These are phyloP conservation scores for Cystobasidium sp. DNA, from an alignment of 1,284 basidiomycete genomes.

Conservation along the genomic window DNA sequence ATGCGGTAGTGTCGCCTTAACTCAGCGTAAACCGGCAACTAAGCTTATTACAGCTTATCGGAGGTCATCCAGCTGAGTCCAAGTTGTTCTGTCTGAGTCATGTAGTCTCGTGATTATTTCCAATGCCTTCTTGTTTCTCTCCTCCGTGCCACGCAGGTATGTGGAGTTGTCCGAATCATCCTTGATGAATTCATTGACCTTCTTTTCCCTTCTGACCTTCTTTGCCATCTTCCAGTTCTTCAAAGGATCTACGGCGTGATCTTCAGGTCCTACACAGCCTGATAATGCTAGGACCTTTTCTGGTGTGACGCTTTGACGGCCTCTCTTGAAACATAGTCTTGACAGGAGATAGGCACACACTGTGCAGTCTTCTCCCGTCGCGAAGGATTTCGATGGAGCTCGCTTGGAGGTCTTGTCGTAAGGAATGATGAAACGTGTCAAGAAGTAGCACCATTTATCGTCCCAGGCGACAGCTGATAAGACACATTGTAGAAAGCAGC, in stretches of 20 bases:
- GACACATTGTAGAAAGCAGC: neutral
- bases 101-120: constrained; percentile 31
- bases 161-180: constrained; percentile 7
- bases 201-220: neutral
- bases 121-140: constrained; percentile 31
- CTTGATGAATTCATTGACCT: constrained; percentile 17
- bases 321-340: constrained; percentile 34
- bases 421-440: constrained; percentile 41
- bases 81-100: constrained; percentile 32
- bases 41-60: neutral
- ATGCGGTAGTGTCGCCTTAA: neutral
- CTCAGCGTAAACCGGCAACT: neutral
- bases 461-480: constrained; percentile 30
- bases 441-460: constrained; percentile 40
- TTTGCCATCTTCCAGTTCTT: constrained; percentile 32
- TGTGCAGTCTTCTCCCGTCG: constrained; percentile 35
- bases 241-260: constrained; percentile 7
- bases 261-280: constrained; percentile 33
- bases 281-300: constrained; percentile 25
- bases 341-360: constrained; percentile 35
- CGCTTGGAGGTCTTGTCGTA: constrained; percentile 40
- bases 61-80: constrained; percentile 35
- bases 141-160: constrained; percentile 28
- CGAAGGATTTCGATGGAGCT: constrained; percentile 20
- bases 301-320: constrained; percentile 13